These are phyloP conservation scores for Ophiostoma perfectum DNA, from an alignment of 2,329 filamentous ascomycete genomes.

Conservation along the genomic window DNA sequence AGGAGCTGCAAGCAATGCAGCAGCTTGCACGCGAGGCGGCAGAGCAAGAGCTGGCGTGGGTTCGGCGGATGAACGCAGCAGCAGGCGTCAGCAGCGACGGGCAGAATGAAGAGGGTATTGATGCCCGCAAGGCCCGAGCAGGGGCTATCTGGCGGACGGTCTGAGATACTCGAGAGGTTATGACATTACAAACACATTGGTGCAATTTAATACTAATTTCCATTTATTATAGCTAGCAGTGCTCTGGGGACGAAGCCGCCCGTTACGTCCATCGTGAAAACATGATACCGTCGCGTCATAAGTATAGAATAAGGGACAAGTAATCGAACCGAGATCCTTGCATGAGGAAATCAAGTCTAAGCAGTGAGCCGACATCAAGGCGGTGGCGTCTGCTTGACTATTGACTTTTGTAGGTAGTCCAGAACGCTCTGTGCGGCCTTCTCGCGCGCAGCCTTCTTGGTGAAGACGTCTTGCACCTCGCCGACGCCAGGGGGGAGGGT, in stretches of 20 bases:
- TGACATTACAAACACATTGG: background rate
- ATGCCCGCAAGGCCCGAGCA: background rate
- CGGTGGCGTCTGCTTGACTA: background rate
- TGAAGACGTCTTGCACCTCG: conserved; percentile 33
- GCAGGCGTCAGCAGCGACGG: conserved; percentile 20
- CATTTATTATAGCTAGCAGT: too few relatives aligned
- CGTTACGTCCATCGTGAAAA: background rate
- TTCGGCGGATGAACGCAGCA: conserved; percentile 47
- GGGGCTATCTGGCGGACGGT: conserved; percentile 3
- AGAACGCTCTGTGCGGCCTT: conserved; percentile 40
- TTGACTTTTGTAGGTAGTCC: conserved; percentile 30
- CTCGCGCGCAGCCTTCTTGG: conserved; percentile 36
- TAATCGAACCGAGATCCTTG: background rate
- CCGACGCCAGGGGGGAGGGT: conserved; percentile 34
- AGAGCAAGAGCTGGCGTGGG: conserved; percentile 53
- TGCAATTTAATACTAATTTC: too few relatives aligned
- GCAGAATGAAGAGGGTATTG: background rate
- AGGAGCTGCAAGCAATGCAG: conserved; percentile 58
- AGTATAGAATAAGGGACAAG: background rate
- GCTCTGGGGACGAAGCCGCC: too few relatives aligned
- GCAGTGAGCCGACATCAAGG: too few relatives aligned
- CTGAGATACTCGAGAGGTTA: background rate
- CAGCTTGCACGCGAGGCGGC: conserved; percentile 55
- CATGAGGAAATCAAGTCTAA: too few relatives aligned
- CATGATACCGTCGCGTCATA: background rate